phyloP scores from a whole-genome alignment of 352 stramenopile genomes.

The Globisporangium echinulatum region DNA sequence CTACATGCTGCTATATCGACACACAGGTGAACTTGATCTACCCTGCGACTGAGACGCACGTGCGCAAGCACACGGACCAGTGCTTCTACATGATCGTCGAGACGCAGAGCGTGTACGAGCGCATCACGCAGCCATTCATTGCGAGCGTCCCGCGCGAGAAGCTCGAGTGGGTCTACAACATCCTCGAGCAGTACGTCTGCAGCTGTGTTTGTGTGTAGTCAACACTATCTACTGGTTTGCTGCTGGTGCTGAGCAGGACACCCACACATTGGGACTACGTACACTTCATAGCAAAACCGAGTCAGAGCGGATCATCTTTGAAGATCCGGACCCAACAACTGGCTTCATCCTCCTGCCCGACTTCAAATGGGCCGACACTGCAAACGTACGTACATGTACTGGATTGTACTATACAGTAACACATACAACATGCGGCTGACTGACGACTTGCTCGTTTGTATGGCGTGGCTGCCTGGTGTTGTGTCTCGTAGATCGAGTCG shows the following conservation, averaged over 20 bases:
- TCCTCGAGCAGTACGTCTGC: conserved; percentile 71
- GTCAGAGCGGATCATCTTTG: conserved; percentile 72
- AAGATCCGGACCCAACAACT: conserved; percentile 50
- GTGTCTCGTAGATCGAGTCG: conserved; percentile 46
- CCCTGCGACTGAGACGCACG: conserved; percentile 69
- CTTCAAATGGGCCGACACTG: conserved; percentile 76
- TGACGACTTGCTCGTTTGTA: no score
- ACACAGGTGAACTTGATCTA: conserved; percentile 75
- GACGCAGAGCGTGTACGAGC: conserved; percentile 70
- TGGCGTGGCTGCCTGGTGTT: neutral
- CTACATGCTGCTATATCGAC: neutral
- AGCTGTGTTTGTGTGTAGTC: neutral
- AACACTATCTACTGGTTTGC: conserved; percentile 4
- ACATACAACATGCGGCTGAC: no score
- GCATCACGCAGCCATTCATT: conserved; percentile 70
- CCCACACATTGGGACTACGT: neutral
- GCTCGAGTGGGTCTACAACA: conserved; percentile 88
- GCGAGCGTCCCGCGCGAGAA: conserved; percentile 66
- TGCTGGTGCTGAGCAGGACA: neutral
- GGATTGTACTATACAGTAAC: neutral
- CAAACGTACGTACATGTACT: conserved; percentile 38
- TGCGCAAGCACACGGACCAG: conserved; percentile 82
- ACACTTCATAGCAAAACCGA: conserved; percentile 55
- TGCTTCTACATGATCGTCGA: conserved; percentile 80
- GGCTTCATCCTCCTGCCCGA: conserved; percentile 80